Conservation (phyloP, 1,284 basidiomycete genomes). For the Mycena sp. region DNA sequence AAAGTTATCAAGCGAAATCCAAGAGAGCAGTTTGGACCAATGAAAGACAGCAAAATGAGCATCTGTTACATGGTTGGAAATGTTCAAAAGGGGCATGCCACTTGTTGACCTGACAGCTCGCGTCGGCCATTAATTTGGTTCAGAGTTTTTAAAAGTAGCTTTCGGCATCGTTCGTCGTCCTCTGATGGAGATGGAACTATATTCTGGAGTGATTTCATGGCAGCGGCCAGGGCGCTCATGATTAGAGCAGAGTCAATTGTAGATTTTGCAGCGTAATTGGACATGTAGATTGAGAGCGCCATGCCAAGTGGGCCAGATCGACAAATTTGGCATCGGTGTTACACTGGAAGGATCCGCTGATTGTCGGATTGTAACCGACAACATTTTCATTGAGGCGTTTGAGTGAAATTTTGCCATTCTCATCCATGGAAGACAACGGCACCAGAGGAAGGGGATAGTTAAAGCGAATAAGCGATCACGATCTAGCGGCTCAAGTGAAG, state of each 20-base stretch:
- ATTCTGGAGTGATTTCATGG: conserved; percentile 14
- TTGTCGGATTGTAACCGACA: conserved; percentile 7
- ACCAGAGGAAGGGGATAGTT: neutral
- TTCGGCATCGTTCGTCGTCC: conserved; percentile 8
- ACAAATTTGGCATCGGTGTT: conserved; percentile 28
- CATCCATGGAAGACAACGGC: conserved; percentile 5
- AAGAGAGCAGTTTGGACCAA: conserved; percentile 13
- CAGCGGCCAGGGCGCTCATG: conserved; percentile 24
- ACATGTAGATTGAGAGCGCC: conserved; percentile 20
- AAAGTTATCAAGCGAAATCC: conserved; percentile 13
- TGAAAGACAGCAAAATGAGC: neutral
- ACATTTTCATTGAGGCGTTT: neutral
- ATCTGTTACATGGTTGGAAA: conserved; percentile 15
- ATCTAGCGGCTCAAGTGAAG: neutral
- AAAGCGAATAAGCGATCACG: conserved; percentile 17
- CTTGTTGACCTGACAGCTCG: conserved; percentile 22
- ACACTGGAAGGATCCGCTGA: conserved; percentile 9
- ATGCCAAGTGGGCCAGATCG: conserved; percentile 25
- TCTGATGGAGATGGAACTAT: neutral
- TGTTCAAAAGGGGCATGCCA: conserved; percentile 10
- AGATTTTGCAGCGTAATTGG: conserved; percentile 17
- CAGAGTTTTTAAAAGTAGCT: conserved; percentile 17
- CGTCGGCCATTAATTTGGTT: conserved; percentile 18
- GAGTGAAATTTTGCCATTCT: conserved; percentile 11
- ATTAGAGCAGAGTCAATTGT: conserved; percentile 19